Evolutionary conservation across 768 basidiomycete genomes (phyloP).

Genomic region (Amyloporia xantha): DNA sequence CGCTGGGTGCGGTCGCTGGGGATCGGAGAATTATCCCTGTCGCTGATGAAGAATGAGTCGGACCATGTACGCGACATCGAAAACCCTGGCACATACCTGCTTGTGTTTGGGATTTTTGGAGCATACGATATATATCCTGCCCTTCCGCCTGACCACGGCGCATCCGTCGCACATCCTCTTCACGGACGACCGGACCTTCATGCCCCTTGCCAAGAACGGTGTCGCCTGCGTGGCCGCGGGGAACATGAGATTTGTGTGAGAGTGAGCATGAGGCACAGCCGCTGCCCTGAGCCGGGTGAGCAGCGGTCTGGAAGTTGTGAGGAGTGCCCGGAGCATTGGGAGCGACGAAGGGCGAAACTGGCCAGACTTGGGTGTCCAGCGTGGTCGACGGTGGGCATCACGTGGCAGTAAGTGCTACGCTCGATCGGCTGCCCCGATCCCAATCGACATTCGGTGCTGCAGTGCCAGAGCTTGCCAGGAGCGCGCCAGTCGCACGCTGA

Average conservation of each 20-base stretch:
- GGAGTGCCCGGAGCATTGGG: constrained; percentile 59
- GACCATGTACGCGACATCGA: background rate
- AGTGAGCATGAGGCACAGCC: constrained; percentile 12
- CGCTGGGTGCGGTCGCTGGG: too few species aligned
- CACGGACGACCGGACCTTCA: constrained; percentile 95
- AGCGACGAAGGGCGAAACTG: background rate
- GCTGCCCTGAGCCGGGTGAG: constrained; percentile 41
- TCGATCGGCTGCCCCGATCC: too few species aligned
- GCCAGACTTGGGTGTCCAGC: too few species aligned
- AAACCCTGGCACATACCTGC: constrained; percentile 50
- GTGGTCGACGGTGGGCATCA: too few species aligned
- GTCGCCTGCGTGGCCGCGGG: constrained; percentile 15
- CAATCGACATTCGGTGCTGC: too few species aligned
- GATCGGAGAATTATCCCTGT: constrained; percentile 18
- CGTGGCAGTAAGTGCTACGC: too few species aligned
- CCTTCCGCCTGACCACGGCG: constrained; percentile 80
- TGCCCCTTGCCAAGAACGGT: constrained; percentile 56
- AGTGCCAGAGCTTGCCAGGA: background rate
- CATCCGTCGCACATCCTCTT: constrained; percentile 95
- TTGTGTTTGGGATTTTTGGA: constrained; percentile 95
- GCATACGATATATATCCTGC: constrained; percentile 88
- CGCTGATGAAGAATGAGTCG: constrained; percentile 13
- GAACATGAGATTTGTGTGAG: constrained; percentile 27
- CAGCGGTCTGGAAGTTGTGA: constrained; percentile 58
- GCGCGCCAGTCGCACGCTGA: background rate